Evolutionary conservation across 108 stramenopile genomes (phyloP).

Genomic region (Pseudonitzschia delicatissima): DNA sequence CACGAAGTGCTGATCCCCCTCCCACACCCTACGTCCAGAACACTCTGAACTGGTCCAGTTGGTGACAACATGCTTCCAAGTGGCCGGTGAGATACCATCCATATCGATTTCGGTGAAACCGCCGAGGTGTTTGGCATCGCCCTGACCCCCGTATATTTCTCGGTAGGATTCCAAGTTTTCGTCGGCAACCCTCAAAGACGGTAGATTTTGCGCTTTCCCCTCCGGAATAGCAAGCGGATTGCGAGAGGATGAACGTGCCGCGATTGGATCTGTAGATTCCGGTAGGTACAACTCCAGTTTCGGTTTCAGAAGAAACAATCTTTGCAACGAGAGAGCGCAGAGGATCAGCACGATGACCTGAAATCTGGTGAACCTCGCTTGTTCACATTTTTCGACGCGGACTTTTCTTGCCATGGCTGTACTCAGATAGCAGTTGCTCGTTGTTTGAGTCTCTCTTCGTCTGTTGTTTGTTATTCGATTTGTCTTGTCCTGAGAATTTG

Average conservation of each 20-base stretch:
- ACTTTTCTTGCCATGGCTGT: too few species aligned
- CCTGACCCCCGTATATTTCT: slow-evolving; percentile 58
- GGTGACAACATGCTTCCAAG: slow-evolving; percentile 48
- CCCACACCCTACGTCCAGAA: slow-evolving; percentile 86
- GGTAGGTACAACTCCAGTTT: neutral
- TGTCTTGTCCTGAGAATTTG: too few species aligned
- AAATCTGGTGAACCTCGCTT: neutral
- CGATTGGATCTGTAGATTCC: neutral
- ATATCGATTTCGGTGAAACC: slow-evolving; percentile 68
- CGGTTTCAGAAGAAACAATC: neutral
- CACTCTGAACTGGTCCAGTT: slow-evolving; percentile 58
- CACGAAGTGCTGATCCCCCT: slow-evolving; percentile 62
- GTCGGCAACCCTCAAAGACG: slow-evolving; percentile 1
- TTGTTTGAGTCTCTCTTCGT: too few species aligned
- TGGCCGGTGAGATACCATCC: slow-evolving; percentile 43
- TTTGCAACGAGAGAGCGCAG: neutral
- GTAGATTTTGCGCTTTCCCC: neutral
- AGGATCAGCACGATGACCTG: neutral
- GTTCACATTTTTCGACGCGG: too few species aligned
- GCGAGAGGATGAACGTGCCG: too few species aligned
- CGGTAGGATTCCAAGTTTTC: neutral
- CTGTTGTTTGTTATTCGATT: too few species aligned
- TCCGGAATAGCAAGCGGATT: neutral
- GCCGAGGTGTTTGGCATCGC: slow-evolving; percentile 75
- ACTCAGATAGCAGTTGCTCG: too few species aligned